Conservation (phyloP, 176 grass and related monocot genomes). For the Juncus effusus region DNA sequence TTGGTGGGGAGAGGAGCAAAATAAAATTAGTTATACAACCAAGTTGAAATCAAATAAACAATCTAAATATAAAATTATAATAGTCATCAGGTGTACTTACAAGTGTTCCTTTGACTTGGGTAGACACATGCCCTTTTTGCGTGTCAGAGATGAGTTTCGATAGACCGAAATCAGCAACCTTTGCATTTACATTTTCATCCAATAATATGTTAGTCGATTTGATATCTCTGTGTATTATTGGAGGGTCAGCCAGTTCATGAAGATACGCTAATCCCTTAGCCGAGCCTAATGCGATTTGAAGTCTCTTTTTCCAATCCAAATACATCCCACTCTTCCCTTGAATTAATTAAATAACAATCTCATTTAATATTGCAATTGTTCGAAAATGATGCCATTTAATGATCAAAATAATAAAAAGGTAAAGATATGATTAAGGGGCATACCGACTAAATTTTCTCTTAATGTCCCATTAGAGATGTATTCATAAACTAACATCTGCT, state of each 20-base stretch:
- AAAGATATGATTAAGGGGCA: constrained; percentile 9
- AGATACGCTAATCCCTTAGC: constrained; percentile 83
- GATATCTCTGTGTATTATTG: constrained; percentile 89
- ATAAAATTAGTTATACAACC: too few species aligned
- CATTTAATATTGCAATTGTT: not conserved
- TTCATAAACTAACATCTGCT: constrained; percentile 90
- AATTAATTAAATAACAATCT: constrained; percentile 20
- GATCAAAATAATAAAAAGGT: too few species aligned
- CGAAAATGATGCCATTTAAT: too few species aligned
- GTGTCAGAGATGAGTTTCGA: constrained; percentile 60
- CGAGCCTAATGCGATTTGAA: constrained; percentile 66
- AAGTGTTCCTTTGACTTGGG: constrained; percentile 89
- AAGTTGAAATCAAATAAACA: too few species aligned
- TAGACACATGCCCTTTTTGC: constrained; percentile 67
- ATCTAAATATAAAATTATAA: too few species aligned
- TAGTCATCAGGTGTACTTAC: constrained; percentile 25
- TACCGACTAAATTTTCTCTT: constrained; percentile 69
- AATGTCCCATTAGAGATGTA: constrained; percentile 70
- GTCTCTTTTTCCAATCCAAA: constrained; percentile 72
- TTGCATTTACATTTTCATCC: constrained; percentile 70
- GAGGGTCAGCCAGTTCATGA: constrained; percentile 77
- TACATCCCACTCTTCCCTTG: constrained; percentile 19
- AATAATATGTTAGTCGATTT: constrained; percentile 89
- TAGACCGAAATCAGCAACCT: constrained; percentile 88
- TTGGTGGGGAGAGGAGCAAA: too few species aligned